Percentiles rank a stretch among this genome's conserved stretches.
Evolutionary conservation across 2,329 filamentous ascomycete genomes (phyloP).

Genomic region (Ophiosphaerella narmari): DNA sequence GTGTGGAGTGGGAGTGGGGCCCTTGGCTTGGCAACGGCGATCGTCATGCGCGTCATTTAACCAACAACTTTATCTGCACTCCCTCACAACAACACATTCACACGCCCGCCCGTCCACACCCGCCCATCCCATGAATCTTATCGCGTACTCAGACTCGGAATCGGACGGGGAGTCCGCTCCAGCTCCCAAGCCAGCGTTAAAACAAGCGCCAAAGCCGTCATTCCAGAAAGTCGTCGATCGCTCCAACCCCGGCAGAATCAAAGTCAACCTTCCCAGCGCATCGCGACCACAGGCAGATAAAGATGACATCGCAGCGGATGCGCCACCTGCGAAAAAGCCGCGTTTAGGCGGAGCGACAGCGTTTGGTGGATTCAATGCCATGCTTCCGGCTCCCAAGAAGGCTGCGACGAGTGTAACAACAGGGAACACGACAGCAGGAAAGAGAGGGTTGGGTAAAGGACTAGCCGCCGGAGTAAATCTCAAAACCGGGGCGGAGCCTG

Average conservation of each 20-base stretch:
- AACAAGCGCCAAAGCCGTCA: slow-evolving; percentile 57
- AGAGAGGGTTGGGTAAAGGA: slow-evolving; percentile 41
- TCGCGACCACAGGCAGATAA: slow-evolving; percentile 46
- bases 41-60: slow-evolving; percentile 20
- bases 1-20: slow-evolving; percentile 18
- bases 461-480: slow-evolving; percentile 68
- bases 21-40: slow-evolving; percentile 25
- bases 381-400: slow-evolving; percentile 82
- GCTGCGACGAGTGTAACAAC: slow-evolving; percentile 30
- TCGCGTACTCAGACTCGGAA: slow-evolving; percentile 80
- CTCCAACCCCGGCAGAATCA: slow-evolving; percentile 80
- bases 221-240: slow-evolving; percentile 83
- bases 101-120: slow-evolving; percentile 4
- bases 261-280: slow-evolving; percentile 72
- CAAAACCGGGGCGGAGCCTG: slow-evolving; percentile 82
- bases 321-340: slow-evolving; percentile 69
- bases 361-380: slow-evolving; percentile 82
- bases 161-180: slow-evolving; percentile 64
- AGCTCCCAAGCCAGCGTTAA: slow-evolving; percentile 48
- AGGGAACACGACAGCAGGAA: slow-evolving; percentile 33
- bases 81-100: neutral
- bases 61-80: slow-evolving; percentile 13
- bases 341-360: slow-evolving; percentile 65
- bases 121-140: slow-evolving; percentile 67
- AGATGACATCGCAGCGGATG: slow-evolving; percentile 50